These are phyloP conservation scores for Psilocybe cyanescens DNA, from an alignment of 768 basidiomycete species.

Conservation along the genomic window DNA sequence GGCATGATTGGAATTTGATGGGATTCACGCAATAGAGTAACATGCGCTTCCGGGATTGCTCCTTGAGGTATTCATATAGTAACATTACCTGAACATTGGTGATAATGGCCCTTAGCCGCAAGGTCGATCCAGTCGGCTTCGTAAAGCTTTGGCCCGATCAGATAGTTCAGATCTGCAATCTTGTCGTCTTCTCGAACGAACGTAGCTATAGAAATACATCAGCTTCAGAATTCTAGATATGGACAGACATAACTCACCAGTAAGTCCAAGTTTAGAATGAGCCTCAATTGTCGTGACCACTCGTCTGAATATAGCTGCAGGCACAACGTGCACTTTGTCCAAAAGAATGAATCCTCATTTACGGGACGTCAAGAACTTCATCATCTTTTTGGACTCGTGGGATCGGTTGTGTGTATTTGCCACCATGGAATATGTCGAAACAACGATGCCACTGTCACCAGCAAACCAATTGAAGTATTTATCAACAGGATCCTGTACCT, in stretches of 20 bases:
- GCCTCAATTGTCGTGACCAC: constrained; percentile 99
- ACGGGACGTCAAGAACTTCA: constrained; percentile 97
- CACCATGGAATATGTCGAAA: constrained; percentile 99
- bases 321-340: constrained; percentile 99
- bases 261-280: constrained; percentile 96
- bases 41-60: constrained; percentile 92
- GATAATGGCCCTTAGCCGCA: constrained; percentile 96
- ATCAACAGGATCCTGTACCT: no score
- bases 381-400: constrained; percentile 99
- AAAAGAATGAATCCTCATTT: constrained; percentile 99
- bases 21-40: constrained; percentile 99
- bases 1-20: constrained; percentile 98
- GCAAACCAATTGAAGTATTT: constrained; percentile 64
- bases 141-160: constrained; percentile 99
- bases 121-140: constrained; percentile 99
- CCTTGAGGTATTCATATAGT: constrained; percentile 87
- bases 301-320: constrained; percentile 97
- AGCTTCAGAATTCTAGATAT: constrained; percentile 6
- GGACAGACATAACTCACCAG: constrained; percentile 57
- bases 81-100: constrained; percentile 97
- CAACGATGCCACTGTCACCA: constrained; percentile 96
- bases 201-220: constrained; percentile 62
- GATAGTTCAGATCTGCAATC: constrained; percentile 97
- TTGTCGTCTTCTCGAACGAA: constrained; percentile 99
- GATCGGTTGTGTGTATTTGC: constrained; percentile 98